These are phyloP conservation scores for Plectranthus barbatus DNA, from an alignment of 257 asterid genomes.

Conservation along the genomic window DNA sequence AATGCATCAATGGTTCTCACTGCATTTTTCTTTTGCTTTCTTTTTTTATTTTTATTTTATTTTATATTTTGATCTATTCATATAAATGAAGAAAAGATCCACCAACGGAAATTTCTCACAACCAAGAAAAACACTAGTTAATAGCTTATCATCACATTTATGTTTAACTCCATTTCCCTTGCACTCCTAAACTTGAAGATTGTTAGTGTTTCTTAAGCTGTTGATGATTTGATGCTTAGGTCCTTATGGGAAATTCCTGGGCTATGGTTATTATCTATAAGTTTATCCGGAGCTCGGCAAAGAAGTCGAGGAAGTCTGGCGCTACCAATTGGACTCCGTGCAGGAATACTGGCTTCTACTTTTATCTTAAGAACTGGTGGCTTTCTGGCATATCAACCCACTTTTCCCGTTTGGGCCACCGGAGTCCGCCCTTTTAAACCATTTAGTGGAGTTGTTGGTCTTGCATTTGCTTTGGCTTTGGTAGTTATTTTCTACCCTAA, in stretches of 20 bases:
- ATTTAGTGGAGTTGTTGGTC: constrained; percentile 78
- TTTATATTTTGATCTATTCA: no score
- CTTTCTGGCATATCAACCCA: constrained; percentile 41
- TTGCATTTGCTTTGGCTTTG: constrained; percentile 45
- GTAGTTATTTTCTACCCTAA: constrained; percentile 52
- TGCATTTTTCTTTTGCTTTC: neutral
- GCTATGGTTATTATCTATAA: constrained; percentile 69
- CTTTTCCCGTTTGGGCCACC: constrained; percentile 52
- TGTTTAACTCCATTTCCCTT: neutral
- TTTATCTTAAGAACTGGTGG: constrained; percentile 53
- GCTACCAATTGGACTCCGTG: constrained; percentile 73
- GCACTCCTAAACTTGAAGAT: neutral
- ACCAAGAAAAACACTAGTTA: neutral
- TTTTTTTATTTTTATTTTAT: neutral
- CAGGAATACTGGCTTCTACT: constrained; percentile 70
- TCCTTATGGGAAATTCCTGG: constrained; percentile 79
- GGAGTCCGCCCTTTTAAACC: constrained; percentile 73
- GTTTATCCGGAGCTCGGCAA: constrained; percentile 72
- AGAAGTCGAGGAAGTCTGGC: constrained; percentile 72
- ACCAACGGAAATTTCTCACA: neutral
- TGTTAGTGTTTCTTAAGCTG: constrained; percentile 5
- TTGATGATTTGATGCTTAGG: constrained; percentile 33
- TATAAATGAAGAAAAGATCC: neutral
- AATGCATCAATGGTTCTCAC: neutral
- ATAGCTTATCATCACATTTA: neutral